Conservation (phyloP, 1,284 basidiomycete species). For the Pterulicium gracile region DNA sequence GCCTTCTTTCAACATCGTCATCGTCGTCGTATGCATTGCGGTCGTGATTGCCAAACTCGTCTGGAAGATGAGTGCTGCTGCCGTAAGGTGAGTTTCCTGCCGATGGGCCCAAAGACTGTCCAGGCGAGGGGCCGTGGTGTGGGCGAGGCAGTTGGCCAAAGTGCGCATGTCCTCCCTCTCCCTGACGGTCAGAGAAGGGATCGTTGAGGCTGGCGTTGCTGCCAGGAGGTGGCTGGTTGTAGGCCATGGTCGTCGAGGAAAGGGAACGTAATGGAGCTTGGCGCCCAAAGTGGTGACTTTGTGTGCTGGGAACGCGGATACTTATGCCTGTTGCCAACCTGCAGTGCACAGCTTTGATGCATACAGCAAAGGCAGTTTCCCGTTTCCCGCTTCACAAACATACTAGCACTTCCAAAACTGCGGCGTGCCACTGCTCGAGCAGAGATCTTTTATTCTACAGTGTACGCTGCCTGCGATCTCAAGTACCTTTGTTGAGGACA, state of each 20-base stretch:
- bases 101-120: slow-evolving; percentile 21
- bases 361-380: no score
- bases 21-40: slow-evolving; percentile 42
- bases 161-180: slow-evolving; percentile 29
- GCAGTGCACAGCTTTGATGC: no score
- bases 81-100: slow-evolving; percentile 25
- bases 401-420: no score
- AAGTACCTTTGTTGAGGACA: no score
- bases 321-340: no score
- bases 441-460: no score
- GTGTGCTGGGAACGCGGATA: no score
- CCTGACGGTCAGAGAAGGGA: slow-evolving; percentile 59
- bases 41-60: slow-evolving; percentile 36
- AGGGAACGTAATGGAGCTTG: no score
- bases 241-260: slow-evolving; percentile 29
- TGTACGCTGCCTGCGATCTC: no score
- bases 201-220: slow-evolving; percentile 32
- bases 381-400: no score
- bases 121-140: slow-evolving; percentile 33
- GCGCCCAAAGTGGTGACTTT: no score
- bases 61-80: slow-evolving; percentile 43
- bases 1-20: slow-evolving; percentile 62
- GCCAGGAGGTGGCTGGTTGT: slow-evolving; percentile 30
- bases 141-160: slow-evolving; percentile 46
- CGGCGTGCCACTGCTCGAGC: no score